Percentiles rank a stretch among this genome's conserved stretches.
Evolutionary conservation across 1,284 basidiomycete species (phyloP).

Genomic region (Jaminaea rosea): DNA sequence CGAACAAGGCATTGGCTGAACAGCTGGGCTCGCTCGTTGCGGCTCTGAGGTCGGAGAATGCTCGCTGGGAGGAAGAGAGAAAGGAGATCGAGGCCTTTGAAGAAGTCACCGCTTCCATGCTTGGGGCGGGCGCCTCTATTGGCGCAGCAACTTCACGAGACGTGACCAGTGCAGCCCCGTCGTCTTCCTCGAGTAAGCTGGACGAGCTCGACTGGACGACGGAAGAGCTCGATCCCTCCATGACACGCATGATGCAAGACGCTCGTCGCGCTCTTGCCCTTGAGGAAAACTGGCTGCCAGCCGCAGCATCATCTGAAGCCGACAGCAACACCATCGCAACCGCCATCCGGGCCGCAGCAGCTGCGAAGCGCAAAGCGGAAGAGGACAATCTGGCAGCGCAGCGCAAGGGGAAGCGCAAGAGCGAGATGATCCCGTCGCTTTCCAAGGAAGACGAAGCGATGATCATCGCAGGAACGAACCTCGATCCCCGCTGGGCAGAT

Average conservation of each 20-base stretch:
- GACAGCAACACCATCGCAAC: slow-evolving; percentile 11
- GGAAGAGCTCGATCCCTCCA: slow-evolving; percentile 15
- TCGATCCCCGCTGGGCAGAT: slow-evolving; percentile 21
- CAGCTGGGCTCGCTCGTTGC: slow-evolving; percentile 21
- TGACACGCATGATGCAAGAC: neutral
- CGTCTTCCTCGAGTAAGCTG: too few species aligned
- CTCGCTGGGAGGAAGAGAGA: slow-evolving; percentile 24
- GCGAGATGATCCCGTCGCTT: slow-evolving; percentile 1
- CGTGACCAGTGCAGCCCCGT: too few species aligned
- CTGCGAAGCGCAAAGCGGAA: slow-evolving; percentile 11
- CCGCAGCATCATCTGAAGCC: too few species aligned
- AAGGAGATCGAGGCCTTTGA: slow-evolving; percentile 20
- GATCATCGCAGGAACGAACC: slow-evolving; percentile 18
- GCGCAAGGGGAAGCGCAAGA: neutral
- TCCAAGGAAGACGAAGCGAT: neutral
- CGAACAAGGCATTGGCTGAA: slow-evolving; percentile 24
- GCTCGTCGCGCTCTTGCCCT: neutral
- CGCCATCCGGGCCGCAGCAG: slow-evolving; percentile 2
- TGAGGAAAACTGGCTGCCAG: neutral
- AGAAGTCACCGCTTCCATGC: too few species aligned
- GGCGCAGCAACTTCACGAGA: too few species aligned
- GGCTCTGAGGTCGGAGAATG: slow-evolving; percentile 20
- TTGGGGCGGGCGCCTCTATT: too few species aligned
- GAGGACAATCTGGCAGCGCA: slow-evolving; percentile 7
- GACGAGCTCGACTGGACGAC: slow-evolving; percentile 7